Evolutionary conservation across 352 stramenopile species (phyloP).

Genomic region (Globisporangium apiculatum): DNA sequence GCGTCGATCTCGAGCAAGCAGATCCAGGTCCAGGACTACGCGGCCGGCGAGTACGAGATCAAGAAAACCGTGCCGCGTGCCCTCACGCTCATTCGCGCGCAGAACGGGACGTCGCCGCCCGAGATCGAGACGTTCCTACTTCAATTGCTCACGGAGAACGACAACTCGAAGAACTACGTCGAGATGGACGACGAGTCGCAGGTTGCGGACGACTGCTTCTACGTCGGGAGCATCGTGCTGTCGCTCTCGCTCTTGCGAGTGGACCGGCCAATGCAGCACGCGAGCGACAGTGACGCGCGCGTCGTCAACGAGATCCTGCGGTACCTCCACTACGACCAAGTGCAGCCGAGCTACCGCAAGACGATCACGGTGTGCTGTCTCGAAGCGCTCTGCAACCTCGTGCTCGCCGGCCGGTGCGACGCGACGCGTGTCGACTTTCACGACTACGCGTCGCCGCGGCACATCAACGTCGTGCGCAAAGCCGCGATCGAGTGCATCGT

Average conservation of each 20-base stretch:
- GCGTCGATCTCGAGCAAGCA: conserved; percentile 79
- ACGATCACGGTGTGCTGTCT: conserved; percentile 79
- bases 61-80: conserved; percentile 80
- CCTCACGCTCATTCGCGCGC: conserved; percentile 66
- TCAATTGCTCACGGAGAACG: conserved; percentile 74
- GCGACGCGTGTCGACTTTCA: conserved; percentile 66
- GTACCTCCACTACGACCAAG: conserved; percentile 80
- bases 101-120: conserved; percentile 69
- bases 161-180: conserved; percentile 88
- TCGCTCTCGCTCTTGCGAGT: conserved; percentile 64
- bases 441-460: conserved; percentile 64
- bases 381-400: conserved; percentile 73
- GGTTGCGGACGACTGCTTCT: conserved; percentile 81
- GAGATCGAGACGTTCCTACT: conserved; percentile 79
- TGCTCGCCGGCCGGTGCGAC: conserved; percentile 57
- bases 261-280: conserved; percentile 36
- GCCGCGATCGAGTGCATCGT: conserved; percentile 81
- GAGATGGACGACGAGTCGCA: conserved; percentile 84
- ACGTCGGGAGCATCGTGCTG: conserved; percentile 72
- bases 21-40: conserved; percentile 83
- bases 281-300: conserved; percentile 28
- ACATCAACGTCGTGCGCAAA: conserved; percentile 71
- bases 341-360: conserved; percentile 77
- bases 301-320: conserved; percentile 70
- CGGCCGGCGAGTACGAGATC: conserved; percentile 81